These are phyloP conservation scores for Saitozyma podzolica DNA, from an alignment of 768 basidiomycete species.

Conservation along the genomic window DNA sequence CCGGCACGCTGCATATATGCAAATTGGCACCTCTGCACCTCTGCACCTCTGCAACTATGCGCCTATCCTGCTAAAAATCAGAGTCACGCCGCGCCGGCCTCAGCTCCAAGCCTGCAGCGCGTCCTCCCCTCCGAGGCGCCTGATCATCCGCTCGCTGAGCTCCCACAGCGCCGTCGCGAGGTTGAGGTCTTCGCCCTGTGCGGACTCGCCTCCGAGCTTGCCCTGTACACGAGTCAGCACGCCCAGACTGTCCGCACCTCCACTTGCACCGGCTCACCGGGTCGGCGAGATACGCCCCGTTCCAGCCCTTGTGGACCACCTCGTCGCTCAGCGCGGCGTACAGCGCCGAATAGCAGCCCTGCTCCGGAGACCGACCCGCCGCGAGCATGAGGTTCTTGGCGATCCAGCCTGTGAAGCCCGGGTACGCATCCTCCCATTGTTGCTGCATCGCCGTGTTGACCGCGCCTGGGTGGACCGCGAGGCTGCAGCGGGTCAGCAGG, in stretches of 20 bases:
- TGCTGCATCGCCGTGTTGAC: slow-evolving; percentile 52
- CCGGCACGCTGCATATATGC: too few relatives aligned
- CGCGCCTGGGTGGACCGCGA: slow-evolving; percentile 50
- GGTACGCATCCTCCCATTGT: slow-evolving; percentile 44
- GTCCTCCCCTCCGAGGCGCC: slow-evolving; percentile 38
- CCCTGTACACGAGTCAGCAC: slow-evolving; percentile 1
- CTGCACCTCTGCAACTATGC: too few relatives aligned
- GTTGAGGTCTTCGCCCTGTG: slow-evolving; percentile 35
- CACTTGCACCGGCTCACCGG: slow-evolving; percentile 23
- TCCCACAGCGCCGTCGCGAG: slow-evolving; percentile 44
- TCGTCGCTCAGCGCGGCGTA: slow-evolving; percentile 37
- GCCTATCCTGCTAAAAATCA: too few relatives aligned
- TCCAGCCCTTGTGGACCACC: slow-evolving; percentile 42
- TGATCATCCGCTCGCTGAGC: slow-evolving; percentile 42
- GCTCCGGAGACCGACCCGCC: slow-evolving; percentile 34
- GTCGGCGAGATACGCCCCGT: slow-evolving; percentile 47
- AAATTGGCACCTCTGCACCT: too few relatives aligned
- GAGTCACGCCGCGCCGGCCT: background rate
- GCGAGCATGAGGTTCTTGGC: slow-evolving; percentile 29
- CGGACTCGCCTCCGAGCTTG: slow-evolving; percentile 39
- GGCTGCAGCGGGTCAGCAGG: slow-evolving; percentile 33
- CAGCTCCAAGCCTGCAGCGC: slow-evolving; percentile 31
- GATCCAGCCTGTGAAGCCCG: slow-evolving; percentile 35
- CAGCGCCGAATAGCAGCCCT: slow-evolving; percentile 45
- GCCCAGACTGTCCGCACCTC: background rate